Evolutionary conservation across 305 asterid genomes (phyloP), one percentile per base, ranked within the genome.

Genomic region (Plantago coronopus): DNA sequence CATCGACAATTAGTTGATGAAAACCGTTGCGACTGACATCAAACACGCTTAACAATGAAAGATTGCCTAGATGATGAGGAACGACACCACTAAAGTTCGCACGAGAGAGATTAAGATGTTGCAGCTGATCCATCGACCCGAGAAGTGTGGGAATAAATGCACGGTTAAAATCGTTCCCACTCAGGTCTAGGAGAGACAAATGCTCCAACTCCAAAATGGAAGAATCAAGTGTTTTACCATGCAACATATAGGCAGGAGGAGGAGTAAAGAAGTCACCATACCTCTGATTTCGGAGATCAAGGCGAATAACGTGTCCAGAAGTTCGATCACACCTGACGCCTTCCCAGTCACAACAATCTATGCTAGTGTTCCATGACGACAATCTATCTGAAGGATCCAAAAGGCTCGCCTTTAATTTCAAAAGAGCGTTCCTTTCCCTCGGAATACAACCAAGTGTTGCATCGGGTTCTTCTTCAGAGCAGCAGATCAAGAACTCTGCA

Each of bases 11-110:
- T 29, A 48, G 14, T 17, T 20, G 18, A 7, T 6, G 17, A 51
- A 19, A 11, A 21, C 1, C 51, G n/a, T 48, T n/a, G 17, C 9
- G 10, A 7, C 34, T 18, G 22, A 66, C 50, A 57, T 66, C 59
- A 57, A 57, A 59, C 9, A 38, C 29, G 7, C 31, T 46, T 25
- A 63, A 38, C 12, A 16, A 18, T 49, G 60, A 49, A 19, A 57
- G 71, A 20, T 57, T 57, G 48, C 71, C 71, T 18, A 55, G 55
- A n/a, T 49, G 25, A 23, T 57, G 64, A 15, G 51, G 59, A 37
- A 57, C 37, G 27, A 47, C 17, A 9, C 64, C 64, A 21, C 49
- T 9, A 3, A 66, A 58, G 9, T 17, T 13, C 18, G 69, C 31
- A n/a, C 0, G 0, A 0, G 70, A 46, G 46, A 66, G 64, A 56